These are phyloP conservation scores for Malassezia yamatoensis DNA, from an alignment of 1,284 basidiomycete species.

Conservation along the genomic window DNA sequence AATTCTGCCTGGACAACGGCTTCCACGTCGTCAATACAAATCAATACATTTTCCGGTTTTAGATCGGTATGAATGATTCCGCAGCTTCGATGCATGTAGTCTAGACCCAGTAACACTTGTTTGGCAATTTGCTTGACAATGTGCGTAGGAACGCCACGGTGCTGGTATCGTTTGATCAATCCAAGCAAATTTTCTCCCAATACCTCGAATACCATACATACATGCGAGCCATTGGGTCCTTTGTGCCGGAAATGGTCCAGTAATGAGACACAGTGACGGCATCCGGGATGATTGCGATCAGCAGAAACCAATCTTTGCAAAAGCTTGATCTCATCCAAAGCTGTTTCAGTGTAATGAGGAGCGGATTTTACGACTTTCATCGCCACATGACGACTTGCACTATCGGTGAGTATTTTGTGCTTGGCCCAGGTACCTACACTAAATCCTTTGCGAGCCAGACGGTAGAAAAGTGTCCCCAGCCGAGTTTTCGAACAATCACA, in stretches of 20 bases:
- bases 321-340: constrained; percentile 95
- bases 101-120: constrained; percentile 84
- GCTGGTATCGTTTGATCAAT: constrained; percentile 88
- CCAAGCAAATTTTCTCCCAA: constrained; percentile 95
- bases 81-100: constrained; percentile 95
- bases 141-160: constrained; percentile 86
- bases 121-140: constrained; percentile 95
- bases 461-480: constrained; percentile 84
- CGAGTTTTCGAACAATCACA: constrained; percentile 83
- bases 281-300: constrained; percentile 52
- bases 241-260: constrained; percentile 94
- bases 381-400: constrained; percentile 87
- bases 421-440: constrained; percentile 23
- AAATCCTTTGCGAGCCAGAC: constrained; percentile 49
- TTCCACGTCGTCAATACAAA: constrained; percentile 95
- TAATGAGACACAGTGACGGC: constrained; percentile 68
- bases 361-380: constrained; percentile 99
- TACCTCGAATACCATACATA: constrained; percentile 99
- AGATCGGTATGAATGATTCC: constrained; percentile 75
- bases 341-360: constrained; percentile 91
- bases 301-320: constrained; percentile 87
- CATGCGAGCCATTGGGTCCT: constrained; percentile 90
- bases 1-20: constrained; percentile 80
- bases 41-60: constrained; percentile 95
- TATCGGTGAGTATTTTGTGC: constrained; percentile 47